Evolutionary conservation across 208 protist genomes (phyloP), one percentile per base, ranked within the genome.

Genomic region (Porcisia deanei): DNA sequence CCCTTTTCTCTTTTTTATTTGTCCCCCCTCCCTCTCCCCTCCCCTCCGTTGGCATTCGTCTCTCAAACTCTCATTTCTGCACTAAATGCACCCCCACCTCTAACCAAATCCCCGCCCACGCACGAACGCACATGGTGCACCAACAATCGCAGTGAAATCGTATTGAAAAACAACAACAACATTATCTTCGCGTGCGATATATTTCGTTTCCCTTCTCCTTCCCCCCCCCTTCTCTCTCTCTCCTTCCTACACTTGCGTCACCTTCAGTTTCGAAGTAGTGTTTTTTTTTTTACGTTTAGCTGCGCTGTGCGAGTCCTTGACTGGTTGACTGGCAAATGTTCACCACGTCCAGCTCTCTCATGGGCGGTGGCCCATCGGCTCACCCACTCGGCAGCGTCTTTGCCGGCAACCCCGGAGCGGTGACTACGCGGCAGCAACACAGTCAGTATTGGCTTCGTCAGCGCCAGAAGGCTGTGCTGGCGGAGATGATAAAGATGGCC

Each of bases 401-500:
- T 22, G 47, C 30, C 43, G 30, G 64, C 64, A 52, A 25, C 4
- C 37, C 63, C 4, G 66, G 68, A 1, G 49, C 47, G 52, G 34
- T 49, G 7, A 37, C 37, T 34, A 45, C 53, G 64, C 41, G 34
- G 53, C 64, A 30, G 47, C 61, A 22, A 37, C n/a, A 25, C 20
- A 25, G 12, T 47, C 91, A 92, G 53, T 83, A 94, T 74, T 84
- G 81, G 49, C 80, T 97, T 71, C 93, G 93, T 1, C 82, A 84
- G 64, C 85, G 86, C 16, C 85, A 97, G 77, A 83, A 87, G 71
- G 85, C 86, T 14, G 90, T 93, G 34, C 73, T 97, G 34, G 78
- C 77, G 1, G 80, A 87, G 25, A 97, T 97, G 91, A 95, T 97
- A 53, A 71, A 77, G 37, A 83, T 77, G 52, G 88, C 93, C 0